A percentile compares a stretch with the other conserved stretches of the same genome.
phyloP scores from a whole-genome alignment of 1,139 yeast species.

The Geotrichum carabidarum region DNA sequence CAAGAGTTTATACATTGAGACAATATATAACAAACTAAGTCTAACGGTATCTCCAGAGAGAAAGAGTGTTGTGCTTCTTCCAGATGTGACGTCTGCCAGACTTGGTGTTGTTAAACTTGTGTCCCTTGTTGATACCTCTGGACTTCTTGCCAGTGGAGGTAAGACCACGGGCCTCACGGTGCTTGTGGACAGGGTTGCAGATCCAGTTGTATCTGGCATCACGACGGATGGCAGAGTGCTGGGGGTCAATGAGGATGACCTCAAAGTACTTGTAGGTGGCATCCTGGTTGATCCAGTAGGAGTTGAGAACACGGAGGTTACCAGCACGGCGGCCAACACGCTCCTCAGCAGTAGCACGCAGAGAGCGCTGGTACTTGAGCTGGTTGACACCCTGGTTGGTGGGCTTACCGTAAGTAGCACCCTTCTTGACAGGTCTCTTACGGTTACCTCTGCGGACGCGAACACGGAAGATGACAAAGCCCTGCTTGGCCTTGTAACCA shows the following conservation, averaged over 20 bases:
- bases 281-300: slow-evolving; percentile 99
- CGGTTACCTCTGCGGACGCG: slow-evolving; percentile 99
- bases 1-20: neutral
- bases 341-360: slow-evolving; percentile 98
- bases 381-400: slow-evolving; percentile 99
- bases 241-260: slow-evolving; percentile 95
- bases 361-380: slow-evolving; percentile 98
- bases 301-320: slow-evolving; percentile 98
- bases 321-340: slow-evolving; percentile 99
- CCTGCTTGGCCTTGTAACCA: slow-evolving; percentile 99
- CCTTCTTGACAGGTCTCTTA: slow-evolving; percentile 99
- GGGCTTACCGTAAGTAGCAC: slow-evolving; percentile 99
- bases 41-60: slow-evolving; percentile 99
- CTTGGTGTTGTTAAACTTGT: slow-evolving; percentile 94
- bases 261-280: slow-evolving; percentile 99
- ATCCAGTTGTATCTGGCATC: slow-evolving; percentile 99
- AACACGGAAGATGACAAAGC: slow-evolving; percentile 95
- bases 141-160: slow-evolving; percentile 98
- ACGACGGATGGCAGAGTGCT: slow-evolving; percentile 98
- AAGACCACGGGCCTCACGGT: slow-evolving; percentile 99
- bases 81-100: slow-evolving; percentile 99
- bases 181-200: slow-evolving; percentile 99
- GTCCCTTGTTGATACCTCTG: slow-evolving; percentile 99
- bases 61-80: slow-evolving; percentile 98
- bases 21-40: slow-evolving; percentile 16